These are phyloP conservation scores for Candida succiphila DNA, from an alignment of 805 yeast species.

Conservation along the genomic window DNA sequence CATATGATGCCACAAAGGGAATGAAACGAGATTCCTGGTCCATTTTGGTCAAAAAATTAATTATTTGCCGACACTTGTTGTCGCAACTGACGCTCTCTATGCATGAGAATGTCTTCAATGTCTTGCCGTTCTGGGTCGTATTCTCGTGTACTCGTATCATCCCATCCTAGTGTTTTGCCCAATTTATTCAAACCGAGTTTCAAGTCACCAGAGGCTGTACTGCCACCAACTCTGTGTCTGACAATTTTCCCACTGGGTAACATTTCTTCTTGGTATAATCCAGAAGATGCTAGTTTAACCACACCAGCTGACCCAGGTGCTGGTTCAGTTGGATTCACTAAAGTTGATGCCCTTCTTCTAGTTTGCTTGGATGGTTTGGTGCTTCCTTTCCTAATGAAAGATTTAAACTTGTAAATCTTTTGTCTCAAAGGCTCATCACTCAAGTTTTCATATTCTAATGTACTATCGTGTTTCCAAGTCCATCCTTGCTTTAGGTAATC, in stretches of 20 bases:
- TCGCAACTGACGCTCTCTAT: too few species aligned
- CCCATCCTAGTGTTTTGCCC: too few species aligned
- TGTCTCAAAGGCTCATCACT: constrained; percentile 10
- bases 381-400: constrained; percentile 26
- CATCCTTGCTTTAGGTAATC: constrained; percentile 71
- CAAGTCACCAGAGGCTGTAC: too few species aligned
- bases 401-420: constrained; percentile 14
- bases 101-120: constrained; percentile 32
- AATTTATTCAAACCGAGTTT: too few species aligned
- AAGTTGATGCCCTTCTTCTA: constrained; percentile 40
- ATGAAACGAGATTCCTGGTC: too few species aligned
- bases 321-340: constrained; percentile 34
- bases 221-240: constrained; percentile 22
- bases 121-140: too few species aligned
- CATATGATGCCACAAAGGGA: too few species aligned
- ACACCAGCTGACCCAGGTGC: constrained; percentile 37
- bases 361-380: constrained; percentile 21
- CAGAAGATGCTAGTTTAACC: constrained; percentile 22
- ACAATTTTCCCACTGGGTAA: constrained; percentile 70
- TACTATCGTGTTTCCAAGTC: constrained; percentile 41
- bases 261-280: constrained; percentile 39
- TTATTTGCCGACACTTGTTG: too few species aligned
- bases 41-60: too few species aligned
- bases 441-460: constrained; percentile 14
- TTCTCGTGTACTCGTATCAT: too few species aligned